Base-by-base conservation (phyloP, 192 early-diverging fungal genomes). In the Podila clonocystis region DNA sequence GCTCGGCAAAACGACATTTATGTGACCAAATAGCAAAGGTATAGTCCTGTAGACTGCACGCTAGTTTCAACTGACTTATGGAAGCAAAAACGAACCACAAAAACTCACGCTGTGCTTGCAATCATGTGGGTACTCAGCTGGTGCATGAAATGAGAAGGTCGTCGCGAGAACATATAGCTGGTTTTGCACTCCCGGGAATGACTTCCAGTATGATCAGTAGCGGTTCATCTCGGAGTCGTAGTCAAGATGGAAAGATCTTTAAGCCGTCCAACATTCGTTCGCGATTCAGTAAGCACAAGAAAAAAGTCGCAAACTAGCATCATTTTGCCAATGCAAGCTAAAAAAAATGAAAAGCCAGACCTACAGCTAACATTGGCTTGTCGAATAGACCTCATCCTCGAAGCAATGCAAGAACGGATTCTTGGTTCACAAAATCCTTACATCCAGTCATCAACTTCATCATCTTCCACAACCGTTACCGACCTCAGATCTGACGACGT, bases 11-110 rank as follows among this genome's bases (percentile, higher is more conserved):
- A 19, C 20, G 19, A 22, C 30, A 19, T 12, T 6, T 77, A 1
- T 62, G 26, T 26, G 28, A 62, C 0, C 28, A 45, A 4, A 12
- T 77, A 8, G 75, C 75, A 0, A 49, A 69, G 68, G 75, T 77
- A 77, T 58, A 22, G 19, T 36, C 34, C 1, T 9, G 1, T 36
- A 36, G 34, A 36, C 34, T 1, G 34, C 34, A 36, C 7, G 34
- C 7, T 36, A 36, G 34, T 36, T 36, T 36, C 34, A 36, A 36
- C 9, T 36, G 34, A 36, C 9, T 36, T 36, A 36, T 36, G 34
- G 34, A 36, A 11, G 34, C 34, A 36, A 36, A 36, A 36, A 1
- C 34, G 34, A 9, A 11, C 34, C 34, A 0, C 34, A 36, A 36
- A 11, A 36, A 7, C 34, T 36, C 34, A 36, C 8, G 9, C 34